A percentile compares a stretch with the other conserved stretches of the same genome.
Conservation (phyloP, 306 rosid species). For the Quercus agrifolia region DNA sequence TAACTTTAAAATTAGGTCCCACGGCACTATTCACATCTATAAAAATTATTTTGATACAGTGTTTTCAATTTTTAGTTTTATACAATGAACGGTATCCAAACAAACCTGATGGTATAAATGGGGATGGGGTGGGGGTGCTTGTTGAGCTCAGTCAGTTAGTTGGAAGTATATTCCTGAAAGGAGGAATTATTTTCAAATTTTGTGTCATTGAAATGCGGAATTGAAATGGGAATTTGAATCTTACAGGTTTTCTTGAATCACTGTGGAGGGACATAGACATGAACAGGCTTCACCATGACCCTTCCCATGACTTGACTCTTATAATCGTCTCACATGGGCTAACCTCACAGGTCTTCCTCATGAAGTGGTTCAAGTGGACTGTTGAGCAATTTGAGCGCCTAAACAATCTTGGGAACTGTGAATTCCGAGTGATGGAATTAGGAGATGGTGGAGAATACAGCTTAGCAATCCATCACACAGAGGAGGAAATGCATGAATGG, state of each 20-base stretch:
- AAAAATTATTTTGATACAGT: too few relatives aligned
- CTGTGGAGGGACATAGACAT: constrained; percentile 91
- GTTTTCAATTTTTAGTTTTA: too few relatives aligned
- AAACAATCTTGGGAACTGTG: constrained; percentile 62
- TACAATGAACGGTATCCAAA: too few relatives aligned
- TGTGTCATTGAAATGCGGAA: not conserved
- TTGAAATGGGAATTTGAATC: not conserved
- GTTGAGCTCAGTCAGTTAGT: too few relatives aligned
- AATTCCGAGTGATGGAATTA: constrained; percentile 70
- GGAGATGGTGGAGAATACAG: constrained; percentile 92
- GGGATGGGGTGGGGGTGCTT: not conserved
- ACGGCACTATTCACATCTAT: too few relatives aligned
- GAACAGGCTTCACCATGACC: constrained; percentile 71
- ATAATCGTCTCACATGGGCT: constrained; percentile 82
- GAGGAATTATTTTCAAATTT: not conserved
- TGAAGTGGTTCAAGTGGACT: constrained; percentile 98
- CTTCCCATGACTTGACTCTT: constrained; percentile 68
- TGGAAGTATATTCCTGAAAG: not conserved
- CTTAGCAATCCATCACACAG: constrained; percentile 81
- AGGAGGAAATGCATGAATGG: constrained; percentile 69
- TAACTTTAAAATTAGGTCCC: too few relatives aligned
- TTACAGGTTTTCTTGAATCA: constrained; percentile 88
- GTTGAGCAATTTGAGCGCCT: constrained; percentile 79
- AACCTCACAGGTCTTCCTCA: constrained; percentile 78
- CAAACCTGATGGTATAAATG: too few relatives aligned